Percentiles rank a stretch among this genome's conserved stretches.
phyloP scores from a whole-genome alignment of 2,329 filamentous ascomycete genomes.

The Penicillium decumbens region DNA sequence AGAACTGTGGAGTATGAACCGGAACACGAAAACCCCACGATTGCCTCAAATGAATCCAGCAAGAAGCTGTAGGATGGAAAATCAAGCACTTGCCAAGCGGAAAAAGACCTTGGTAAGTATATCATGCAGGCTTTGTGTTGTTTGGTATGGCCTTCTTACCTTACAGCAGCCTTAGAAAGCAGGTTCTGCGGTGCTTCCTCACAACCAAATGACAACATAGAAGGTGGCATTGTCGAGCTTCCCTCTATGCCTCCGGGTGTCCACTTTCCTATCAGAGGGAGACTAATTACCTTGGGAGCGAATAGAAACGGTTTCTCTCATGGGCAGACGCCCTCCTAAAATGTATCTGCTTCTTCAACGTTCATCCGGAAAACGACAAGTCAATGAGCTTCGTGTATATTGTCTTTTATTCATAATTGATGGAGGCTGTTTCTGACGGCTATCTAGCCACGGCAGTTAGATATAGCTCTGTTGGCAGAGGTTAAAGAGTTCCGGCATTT shows the following conservation, averaged over 20 bases:
- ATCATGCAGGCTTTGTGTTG: neutral
- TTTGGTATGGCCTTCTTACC: neutral
- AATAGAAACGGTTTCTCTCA: neutral
- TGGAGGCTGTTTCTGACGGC: neutral
- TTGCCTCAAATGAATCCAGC: neutral
- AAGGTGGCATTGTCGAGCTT: neutral
- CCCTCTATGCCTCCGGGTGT: neutral
- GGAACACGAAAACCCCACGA: neutral
- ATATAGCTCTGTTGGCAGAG: constrained; percentile 1
- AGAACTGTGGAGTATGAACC: neutral
- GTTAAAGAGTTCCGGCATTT: constrained; percentile 2
- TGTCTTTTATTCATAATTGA: neutral
- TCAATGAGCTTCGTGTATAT: neutral
- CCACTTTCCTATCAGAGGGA: neutral
- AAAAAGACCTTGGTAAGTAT: neutral
- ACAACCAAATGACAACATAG: neutral
- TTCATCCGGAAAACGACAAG: neutral
- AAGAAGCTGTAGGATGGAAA: neutral
- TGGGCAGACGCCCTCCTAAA: neutral
- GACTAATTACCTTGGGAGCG: neutral
- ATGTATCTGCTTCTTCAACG: neutral
- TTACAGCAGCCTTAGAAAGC: neutral
- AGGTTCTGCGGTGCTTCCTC: neutral
- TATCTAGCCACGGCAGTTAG: neutral
- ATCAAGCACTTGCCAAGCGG: neutral